phyloP scores from a whole-genome alignment of 108 stramenopile species.

The Cyclotella choctawhatcheeana region DNA sequence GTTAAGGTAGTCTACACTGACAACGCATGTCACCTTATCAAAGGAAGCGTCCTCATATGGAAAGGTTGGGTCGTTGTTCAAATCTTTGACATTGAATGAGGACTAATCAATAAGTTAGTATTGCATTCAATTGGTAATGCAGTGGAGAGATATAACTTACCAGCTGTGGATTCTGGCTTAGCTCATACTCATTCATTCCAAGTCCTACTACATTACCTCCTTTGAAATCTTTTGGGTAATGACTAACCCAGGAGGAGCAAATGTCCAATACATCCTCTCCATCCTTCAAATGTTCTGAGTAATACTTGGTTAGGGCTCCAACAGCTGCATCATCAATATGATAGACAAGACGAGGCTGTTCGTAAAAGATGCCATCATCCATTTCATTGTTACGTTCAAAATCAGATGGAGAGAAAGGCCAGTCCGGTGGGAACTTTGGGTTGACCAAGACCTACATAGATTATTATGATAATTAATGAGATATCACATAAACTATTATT shows the following conservation, averaged over 20 bases:
- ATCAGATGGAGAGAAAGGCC: conserved; percentile 80
- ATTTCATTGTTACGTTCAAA: conserved; percentile 78
- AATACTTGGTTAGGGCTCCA: conserved; percentile 77
- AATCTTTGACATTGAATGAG: conserved; percentile 87
- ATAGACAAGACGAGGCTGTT: conserved; percentile 72
- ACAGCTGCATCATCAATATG: conserved; percentile 89
- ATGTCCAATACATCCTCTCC: conserved; percentile 94
- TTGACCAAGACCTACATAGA: conserved; percentile 63
- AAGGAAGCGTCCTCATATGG: conserved; percentile 90
- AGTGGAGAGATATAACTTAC: no score
- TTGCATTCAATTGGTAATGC: no score
- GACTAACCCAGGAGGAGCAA: conserved; percentile 92
- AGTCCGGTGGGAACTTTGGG: conserved; percentile 81
- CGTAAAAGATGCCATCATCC: conserved; percentile 79
- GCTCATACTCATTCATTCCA: conserved; percentile 95
- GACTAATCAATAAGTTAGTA: no score
- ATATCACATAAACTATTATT: neutral
- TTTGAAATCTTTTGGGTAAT: conserved; percentile 81
- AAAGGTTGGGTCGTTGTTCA: conserved; percentile 86
- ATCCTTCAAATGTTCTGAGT: conserved; percentile 71
- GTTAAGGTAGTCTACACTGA: conserved; percentile 92
- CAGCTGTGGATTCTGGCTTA: conserved; percentile 86
- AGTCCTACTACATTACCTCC: conserved; percentile 81
- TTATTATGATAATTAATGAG: neutral
- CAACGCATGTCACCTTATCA: conserved; percentile 94